phyloP scores from a whole-genome alignment of 331 rosid genomes.

The Phaseolus coccineus region DNA sequence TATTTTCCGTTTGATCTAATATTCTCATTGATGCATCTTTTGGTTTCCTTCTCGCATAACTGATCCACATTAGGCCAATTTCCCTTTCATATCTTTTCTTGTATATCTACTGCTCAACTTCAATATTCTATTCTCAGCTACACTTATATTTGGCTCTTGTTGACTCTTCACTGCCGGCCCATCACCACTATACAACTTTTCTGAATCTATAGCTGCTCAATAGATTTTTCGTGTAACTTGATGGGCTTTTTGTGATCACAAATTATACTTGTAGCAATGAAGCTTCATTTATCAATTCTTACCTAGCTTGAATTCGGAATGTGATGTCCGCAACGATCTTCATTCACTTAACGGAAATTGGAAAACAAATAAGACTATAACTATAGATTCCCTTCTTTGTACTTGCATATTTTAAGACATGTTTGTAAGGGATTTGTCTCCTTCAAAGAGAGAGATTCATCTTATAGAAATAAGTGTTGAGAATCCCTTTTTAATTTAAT shows the following conservation, averaged over 20 bases:
- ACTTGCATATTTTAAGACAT: background rate
- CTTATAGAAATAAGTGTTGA: background rate
- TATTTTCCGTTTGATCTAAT: background rate
- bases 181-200: background rate
- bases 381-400: background rate
- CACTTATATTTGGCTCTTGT: conserved; percentile 7
- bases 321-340: background rate
- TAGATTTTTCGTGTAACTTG: background rate
- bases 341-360: background rate
- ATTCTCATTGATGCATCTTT: background rate
- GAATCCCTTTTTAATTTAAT: no score
- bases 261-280: conserved; percentile 3
- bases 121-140: conserved; percentile 19
- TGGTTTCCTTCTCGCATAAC: conserved; percentile 5
- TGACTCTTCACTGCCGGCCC: conserved; percentile 6
- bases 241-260: background rate
- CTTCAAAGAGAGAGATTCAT: background rate
- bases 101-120: background rate
- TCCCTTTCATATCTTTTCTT: conserved; percentile 8
- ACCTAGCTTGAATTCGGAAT: background rate
- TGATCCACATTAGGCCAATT: background rate
- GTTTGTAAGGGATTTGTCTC: background rate
- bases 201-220: background rate
- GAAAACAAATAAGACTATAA: background rate
- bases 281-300: conserved; percentile 10